Percentiles rank a stretch among this genome's conserved stretches.
Conservation (phyloP, 495 filamentous ascomycete species). For the Aspergillus diversus region DNA sequence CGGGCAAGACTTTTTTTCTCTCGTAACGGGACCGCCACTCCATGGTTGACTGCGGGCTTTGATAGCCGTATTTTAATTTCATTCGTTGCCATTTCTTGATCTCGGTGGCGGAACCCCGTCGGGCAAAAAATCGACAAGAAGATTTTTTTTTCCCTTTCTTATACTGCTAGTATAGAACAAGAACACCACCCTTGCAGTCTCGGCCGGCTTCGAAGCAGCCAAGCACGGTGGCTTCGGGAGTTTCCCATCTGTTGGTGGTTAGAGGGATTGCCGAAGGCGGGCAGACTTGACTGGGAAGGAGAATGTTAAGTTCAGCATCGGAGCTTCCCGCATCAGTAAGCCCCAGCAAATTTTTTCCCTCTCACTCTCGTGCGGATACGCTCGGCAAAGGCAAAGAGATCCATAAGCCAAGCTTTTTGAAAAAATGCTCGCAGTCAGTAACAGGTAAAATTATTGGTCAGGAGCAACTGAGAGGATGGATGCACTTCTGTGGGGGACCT, state of each 20-base stretch:
- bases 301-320: background rate
- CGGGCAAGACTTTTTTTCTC: slow-evolving; percentile 22
- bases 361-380: too few species aligned
- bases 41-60: background rate
- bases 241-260: background rate
- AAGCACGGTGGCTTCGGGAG: background rate
- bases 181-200: background rate
- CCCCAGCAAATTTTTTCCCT: too few species aligned
- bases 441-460: background rate
- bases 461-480: background rate
- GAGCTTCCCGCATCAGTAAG: background rate
- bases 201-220: background rate
- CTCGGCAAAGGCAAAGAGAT: background rate
- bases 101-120: background rate
- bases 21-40: slow-evolving; percentile 17
- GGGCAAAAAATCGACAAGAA: background rate
- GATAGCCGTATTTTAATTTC: background rate
- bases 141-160: background rate
- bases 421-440: too few species aligned
- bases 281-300: background rate
- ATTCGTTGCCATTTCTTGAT: background rate
- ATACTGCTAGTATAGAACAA: too few species aligned
- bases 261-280: background rate
- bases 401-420: background rate
- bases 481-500: too few species aligned